These are phyloP conservation scores for Zizania palustris DNA, from an alignment of 202 grass and related monocot species.

Conservation along the genomic window DNA sequence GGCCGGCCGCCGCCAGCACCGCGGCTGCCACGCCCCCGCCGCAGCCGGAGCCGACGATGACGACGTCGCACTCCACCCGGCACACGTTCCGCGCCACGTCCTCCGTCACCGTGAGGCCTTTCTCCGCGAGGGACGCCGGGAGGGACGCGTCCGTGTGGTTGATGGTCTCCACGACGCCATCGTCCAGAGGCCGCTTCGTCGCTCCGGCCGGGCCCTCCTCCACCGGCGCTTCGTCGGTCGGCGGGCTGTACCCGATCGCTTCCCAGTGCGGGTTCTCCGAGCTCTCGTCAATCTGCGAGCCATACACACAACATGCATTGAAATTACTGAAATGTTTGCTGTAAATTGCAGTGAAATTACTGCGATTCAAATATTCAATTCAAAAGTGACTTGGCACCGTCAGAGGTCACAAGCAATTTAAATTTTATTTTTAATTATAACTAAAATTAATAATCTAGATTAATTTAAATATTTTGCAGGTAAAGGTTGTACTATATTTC, in stretches of 20 bases:
- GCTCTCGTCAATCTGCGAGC: conserved; percentile 68
- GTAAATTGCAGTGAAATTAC: too few relatives aligned
- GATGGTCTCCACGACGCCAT: conserved; percentile 75
- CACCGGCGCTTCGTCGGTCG: conserved; percentile 23
- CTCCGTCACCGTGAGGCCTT: conserved; percentile 44
- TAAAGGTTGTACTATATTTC: too few relatives aligned
- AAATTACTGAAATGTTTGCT: too few relatives aligned
- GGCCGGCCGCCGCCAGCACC: conserved; percentile 62
- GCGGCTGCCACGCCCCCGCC: conserved; percentile 84
- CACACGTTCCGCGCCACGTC: conserved; percentile 36
- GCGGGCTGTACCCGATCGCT: conserved; percentile 77
- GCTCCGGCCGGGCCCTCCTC: background rate
- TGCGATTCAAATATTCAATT: too few relatives aligned
- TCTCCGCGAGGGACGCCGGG: conserved; percentile 39
- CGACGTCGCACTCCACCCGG: conserved; percentile 65
- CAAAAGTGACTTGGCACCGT: too few relatives aligned
- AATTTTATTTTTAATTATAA: too few relatives aligned
- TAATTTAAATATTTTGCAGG: too few relatives aligned
- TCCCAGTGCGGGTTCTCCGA: conserved; percentile 67
- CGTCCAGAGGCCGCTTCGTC: conserved; percentile 64
- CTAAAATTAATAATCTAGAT: too few relatives aligned
- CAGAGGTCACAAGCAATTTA: background rate
- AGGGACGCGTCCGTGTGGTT: conserved; percentile 57
- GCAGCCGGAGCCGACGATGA: conserved; percentile 78
- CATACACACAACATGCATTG: background rate